phyloP scores from a whole-genome alignment of 2,329 filamentous ascomycete genomes.

The Aschersonia sp. region DNA sequence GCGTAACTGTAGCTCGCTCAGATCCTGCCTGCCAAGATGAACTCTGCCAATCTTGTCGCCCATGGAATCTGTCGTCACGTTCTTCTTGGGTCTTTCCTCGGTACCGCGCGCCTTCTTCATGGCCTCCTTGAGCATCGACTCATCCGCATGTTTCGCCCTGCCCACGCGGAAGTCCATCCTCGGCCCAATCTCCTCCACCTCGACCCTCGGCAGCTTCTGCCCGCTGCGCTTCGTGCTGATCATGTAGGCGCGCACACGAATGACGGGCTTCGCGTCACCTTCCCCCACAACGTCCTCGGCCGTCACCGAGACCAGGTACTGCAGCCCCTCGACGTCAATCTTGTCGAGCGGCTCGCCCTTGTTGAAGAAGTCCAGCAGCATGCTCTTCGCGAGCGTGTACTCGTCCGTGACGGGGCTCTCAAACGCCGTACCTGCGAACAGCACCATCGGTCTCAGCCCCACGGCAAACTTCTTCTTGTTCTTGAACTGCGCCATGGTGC shows the following conservation, averaged over 20 bases:
- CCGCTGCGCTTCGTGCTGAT: slow-evolving; percentile 77
- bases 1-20: slow-evolving; percentile 75
- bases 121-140: slow-evolving; percentile 72
- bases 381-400: slow-evolving; percentile 74
- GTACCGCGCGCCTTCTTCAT: slow-evolving; percentile 68
- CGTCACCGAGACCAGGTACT: slow-evolving; percentile 73
- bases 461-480: slow-evolving; percentile 61
- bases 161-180: slow-evolving; percentile 85
- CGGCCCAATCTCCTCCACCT: slow-evolving; percentile 90
- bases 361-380: slow-evolving; percentile 80
- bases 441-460: slow-evolving; percentile 74
- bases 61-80: slow-evolving; percentile 78
- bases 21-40: slow-evolving; percentile 81
- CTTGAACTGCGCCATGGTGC: slow-evolving; percentile 61
- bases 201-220: slow-evolving; percentile 75
- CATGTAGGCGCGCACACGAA: slow-evolving; percentile 67
- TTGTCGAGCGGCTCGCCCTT: slow-evolving; percentile 56
- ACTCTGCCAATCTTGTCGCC: slow-evolving; percentile 94
- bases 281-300: slow-evolving; percentile 47
- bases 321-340: slow-evolving; percentile 88
- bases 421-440: slow-evolving; percentile 82
- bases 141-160: slow-evolving; percentile 64
- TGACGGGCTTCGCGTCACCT: slow-evolving; percentile 35
- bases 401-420: slow-evolving; percentile 66
- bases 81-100: slow-evolving; percentile 85